Conservation (phyloP, 805 yeast species). For the Kluyveromyces wickerhamii region DNA sequence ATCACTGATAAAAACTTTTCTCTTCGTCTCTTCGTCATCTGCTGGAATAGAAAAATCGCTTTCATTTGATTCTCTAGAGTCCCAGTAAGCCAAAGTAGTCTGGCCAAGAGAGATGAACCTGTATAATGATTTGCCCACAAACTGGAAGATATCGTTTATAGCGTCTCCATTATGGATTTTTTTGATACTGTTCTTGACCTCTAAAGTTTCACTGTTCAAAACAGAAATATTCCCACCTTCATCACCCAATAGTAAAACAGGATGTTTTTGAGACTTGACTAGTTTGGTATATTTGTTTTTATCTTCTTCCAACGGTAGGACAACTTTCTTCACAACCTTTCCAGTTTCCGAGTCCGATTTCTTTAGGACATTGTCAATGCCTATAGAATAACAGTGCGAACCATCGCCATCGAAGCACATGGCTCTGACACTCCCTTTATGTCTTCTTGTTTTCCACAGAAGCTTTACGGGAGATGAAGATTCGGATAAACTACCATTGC, state of each 20-base stretch:
- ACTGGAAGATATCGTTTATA: constrained; percentile 62
- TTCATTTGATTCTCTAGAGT: constrained; percentile 48
- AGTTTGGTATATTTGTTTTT: constrained; percentile 29
- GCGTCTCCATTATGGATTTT: constrained; percentile 67
- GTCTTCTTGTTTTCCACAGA: constrained; percentile 82
- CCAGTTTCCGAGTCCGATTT: constrained; percentile 68
- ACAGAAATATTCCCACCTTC: constrained; percentile 66
- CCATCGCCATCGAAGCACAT: constrained; percentile 48
- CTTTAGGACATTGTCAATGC: constrained; percentile 74
- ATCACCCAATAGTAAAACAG: constrained; percentile 46
- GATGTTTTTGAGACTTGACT: constrained; percentile 29
- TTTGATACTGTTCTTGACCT: constrained; percentile 40
- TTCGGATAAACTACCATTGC: constrained; percentile 2
- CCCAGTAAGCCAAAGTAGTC: constrained; percentile 71
- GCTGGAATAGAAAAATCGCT: constrained; percentile 13
- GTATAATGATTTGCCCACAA: constrained; percentile 59
- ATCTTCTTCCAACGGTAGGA: constrained; percentile 11
- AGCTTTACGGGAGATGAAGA: constrained; percentile 27
- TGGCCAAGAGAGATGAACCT: constrained; percentile 77
- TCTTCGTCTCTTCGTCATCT: constrained; percentile 27
- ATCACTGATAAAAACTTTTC: constrained; percentile 58
- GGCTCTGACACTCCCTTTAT: constrained; percentile 79
- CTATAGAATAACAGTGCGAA: constrained; percentile 56
- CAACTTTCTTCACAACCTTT: constrained; percentile 54
- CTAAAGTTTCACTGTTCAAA: constrained; percentile 49